Evolutionary conservation across 176 grass and related monocot genomes (phyloP).

Genomic region (Oryza australiensis): DNA sequence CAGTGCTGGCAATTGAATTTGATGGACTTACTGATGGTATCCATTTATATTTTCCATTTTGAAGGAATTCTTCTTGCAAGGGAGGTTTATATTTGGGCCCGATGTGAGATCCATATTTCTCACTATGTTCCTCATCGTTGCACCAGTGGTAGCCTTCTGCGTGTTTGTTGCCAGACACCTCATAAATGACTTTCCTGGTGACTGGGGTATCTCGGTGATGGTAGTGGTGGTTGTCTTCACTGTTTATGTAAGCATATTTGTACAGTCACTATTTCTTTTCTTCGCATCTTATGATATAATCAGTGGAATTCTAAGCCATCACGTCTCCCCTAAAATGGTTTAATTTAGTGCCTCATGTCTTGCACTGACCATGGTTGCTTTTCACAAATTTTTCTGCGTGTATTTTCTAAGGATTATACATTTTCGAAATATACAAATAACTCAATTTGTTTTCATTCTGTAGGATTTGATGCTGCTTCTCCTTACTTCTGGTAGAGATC

Average conservation of each 20-base stretch:
- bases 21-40: not conserved
- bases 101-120: constrained; percentile 93
- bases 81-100: constrained; percentile 98
- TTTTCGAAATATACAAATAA: constrained; percentile 10
- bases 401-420: constrained; percentile 8
- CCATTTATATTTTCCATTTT: constrained; percentile 21
- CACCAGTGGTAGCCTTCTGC: constrained; percentile 77
- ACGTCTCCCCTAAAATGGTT: not conserved
- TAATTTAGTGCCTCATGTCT: constrained; percentile 2
- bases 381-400: constrained; percentile 23
- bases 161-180: constrained; percentile 78
- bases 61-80: constrained; percentile 90
- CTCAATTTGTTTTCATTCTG: constrained; percentile 32
- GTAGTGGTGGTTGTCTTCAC: constrained; percentile 86
- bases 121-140: constrained; percentile 84
- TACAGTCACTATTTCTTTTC: not conserved
- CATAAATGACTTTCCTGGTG: constrained; percentile 75
- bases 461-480: constrained; percentile 83
- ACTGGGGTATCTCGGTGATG: constrained; percentile 77
- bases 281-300: constrained; percentile 8
- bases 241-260: constrained; percentile 72
- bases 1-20: not conserved
- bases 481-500: constrained; percentile 84
- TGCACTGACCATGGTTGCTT: not conserved
- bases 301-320: not conserved